phyloP scores from a whole-genome alignment of 108 stramenopile genomes.

The Nitzschia palea region DNA sequence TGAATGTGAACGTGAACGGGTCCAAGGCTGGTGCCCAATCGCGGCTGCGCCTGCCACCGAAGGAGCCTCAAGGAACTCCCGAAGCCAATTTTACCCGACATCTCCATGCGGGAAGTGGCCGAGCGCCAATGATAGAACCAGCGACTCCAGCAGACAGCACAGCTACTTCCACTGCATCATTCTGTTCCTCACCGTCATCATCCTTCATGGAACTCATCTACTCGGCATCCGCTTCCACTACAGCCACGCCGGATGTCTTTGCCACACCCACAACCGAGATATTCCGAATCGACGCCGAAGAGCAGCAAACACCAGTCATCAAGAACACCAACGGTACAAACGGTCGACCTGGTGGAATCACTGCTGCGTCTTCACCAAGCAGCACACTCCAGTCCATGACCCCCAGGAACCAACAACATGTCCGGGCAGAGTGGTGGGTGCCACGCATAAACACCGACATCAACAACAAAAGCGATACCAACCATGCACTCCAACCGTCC shows the following conservation, averaged over 20 bases:
- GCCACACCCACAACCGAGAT: not conserved
- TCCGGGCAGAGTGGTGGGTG: not conserved
- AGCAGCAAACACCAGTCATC: not conserved
- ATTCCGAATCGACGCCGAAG: not conserved
- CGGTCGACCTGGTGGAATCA: not conserved
- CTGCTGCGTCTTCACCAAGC: not conserved
- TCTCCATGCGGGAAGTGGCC: too few species aligned
- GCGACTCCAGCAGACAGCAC: not conserved
- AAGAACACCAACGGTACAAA: not conserved
- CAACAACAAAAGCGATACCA: too few species aligned
- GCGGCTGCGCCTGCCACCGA: too few species aligned
- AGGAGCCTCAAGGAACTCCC: too few species aligned
- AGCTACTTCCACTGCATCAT: not conserved
- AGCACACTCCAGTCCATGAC: not conserved
- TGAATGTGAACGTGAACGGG: too few species aligned
- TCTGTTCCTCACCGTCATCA: not conserved
- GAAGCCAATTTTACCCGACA: too few species aligned
- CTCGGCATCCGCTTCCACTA: conserved; percentile 7
- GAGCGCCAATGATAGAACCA: too few species aligned
- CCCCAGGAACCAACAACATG: not conserved
- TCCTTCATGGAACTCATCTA: conserved; percentile 7
- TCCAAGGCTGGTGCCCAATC: too few species aligned
- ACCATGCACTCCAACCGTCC: too few species aligned
- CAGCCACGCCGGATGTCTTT: not conserved
- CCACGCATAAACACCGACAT: not conserved